These are phyloP conservation scores for Oropetium thomaeum DNA, from an alignment of 176 grass and related monocot genomes.

Conservation along the genomic window DNA sequence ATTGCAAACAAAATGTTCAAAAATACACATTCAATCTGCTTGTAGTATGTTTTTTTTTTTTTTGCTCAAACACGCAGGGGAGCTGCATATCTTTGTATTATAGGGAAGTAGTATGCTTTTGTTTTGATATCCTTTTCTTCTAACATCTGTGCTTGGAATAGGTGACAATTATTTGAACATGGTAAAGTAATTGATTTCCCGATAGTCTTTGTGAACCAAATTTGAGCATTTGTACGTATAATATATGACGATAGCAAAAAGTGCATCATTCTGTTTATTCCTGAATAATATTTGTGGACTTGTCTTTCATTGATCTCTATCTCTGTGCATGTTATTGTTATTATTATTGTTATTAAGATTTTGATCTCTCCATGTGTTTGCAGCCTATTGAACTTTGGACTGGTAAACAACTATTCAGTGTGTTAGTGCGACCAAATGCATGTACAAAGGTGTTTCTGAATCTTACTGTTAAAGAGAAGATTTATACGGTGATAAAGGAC, in stretches of 20 bases:
- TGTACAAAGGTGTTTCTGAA: constrained; percentile 85
- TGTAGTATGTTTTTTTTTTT: too few species aligned
- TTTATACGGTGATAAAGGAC: constrained; percentile 26
- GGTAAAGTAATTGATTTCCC: neutral
- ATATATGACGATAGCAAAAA: constrained; percentile 3
- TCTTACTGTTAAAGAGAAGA: constrained; percentile 81
- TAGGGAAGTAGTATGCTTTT: too few species aligned
- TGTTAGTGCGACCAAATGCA: constrained; percentile 89
- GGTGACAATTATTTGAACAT: neutral
- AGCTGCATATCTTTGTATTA: too few species aligned
- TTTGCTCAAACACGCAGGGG: too few species aligned
- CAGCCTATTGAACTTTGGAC: constrained; percentile 98
- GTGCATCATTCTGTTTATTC: neutral
- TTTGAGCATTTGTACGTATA: constrained; percentile 13
- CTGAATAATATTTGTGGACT: neutral
- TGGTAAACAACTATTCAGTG: constrained; percentile 90
- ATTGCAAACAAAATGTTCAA: neutral
- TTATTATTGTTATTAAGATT: constrained; percentile 15
- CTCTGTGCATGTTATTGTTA: constrained; percentile 23
- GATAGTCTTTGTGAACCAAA: neutral
- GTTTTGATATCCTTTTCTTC: neutral
- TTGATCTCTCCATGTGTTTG: constrained; percentile 25
- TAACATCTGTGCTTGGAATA: constrained; percentile 10
- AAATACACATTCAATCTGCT: neutral
- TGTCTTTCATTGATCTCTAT: constrained; percentile 11